Evolutionary conservation across 106 monocot species (phyloP), one percentile per base, ranked within the genome.

Genomic region (Posidonia australis): DNA sequence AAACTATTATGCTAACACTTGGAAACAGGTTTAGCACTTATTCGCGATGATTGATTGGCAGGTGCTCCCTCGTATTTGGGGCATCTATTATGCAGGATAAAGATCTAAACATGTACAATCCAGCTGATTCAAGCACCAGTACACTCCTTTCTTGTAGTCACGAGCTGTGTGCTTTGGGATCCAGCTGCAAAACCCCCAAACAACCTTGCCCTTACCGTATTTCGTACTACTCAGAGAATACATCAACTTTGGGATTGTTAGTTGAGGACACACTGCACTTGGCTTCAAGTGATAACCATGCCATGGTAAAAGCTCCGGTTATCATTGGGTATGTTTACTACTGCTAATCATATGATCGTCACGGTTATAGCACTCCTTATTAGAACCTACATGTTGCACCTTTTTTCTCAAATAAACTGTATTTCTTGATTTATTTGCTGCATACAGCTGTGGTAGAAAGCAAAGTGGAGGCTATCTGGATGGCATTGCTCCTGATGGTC

Each of bases 21-120:
- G 58, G 18, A 64, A 65, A 78, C 80, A 81, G 65, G 66, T 84
- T 87, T 81, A 74, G 73, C 76, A 74, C 82, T 88, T 92, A 81
- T 88, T 78, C 80, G 76, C 55, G 59, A 77, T 86, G 70, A 93
- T 93, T 93, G 83, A 93, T 89, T 80, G 81, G 79, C 81, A 89
- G 93, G 86, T 89, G 89, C 83, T 86, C 84, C 82, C 56, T 83
- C 69, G 70, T 83, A 74, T 77, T 69, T 81, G 89, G 92, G 74
- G 93, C 93, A 81, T 93, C 79, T 82, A 86, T 90, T 84, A 62
- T 94, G 94, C 90, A 94, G 94, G 94, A 82, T 74, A 94, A 78
- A 73, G 94, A 86, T 59, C 76, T 94, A 51, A 84, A 80, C 21
- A 79, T 86, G 76, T 94, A 90, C 72, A 78, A 64, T 59, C 94